Conservation (phyloP, 148 eudicot genomes). For the Hydrangea macrophylla region DNA sequence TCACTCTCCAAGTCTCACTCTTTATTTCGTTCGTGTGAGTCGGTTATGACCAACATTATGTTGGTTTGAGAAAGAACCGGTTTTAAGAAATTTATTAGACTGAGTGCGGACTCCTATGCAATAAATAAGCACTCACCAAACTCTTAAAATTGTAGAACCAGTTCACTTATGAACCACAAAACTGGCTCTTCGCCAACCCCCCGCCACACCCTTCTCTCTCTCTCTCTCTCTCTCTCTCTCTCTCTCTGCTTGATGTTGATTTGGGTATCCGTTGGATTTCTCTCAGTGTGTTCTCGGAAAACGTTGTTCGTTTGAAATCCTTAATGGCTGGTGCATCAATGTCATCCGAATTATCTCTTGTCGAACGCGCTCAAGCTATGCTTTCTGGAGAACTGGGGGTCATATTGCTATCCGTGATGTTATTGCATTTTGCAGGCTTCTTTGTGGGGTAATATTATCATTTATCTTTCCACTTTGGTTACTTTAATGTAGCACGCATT, state of each 20-base stretch:
- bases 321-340: conserved; percentile 32
- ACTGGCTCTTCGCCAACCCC: no score
- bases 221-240: background rate
- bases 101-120: no score
- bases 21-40: no score
- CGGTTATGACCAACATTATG: no score
- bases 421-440: conserved; percentile 65
- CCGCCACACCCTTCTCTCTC: no score
- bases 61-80: no score
- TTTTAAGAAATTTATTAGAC: no score
- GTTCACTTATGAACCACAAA: no score
- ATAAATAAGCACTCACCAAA: no score
- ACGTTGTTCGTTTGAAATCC: conserved; percentile 47
- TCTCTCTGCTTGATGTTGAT: background rate
- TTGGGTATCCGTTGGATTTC: background rate
- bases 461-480: background rate
- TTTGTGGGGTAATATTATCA: conserved; percentile 48
- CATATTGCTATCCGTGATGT: conserved; percentile 39
- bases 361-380: conserved; percentile 31
- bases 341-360: conserved; percentile 31
- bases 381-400: conserved; percentile 49
- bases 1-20: no score
- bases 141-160: no score
- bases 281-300: conserved; percentile 66
- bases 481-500: background rate